Conservation (phyloP, 2,329 filamentous ascomycete species). For the Albifimbria verrucaria region DNA sequence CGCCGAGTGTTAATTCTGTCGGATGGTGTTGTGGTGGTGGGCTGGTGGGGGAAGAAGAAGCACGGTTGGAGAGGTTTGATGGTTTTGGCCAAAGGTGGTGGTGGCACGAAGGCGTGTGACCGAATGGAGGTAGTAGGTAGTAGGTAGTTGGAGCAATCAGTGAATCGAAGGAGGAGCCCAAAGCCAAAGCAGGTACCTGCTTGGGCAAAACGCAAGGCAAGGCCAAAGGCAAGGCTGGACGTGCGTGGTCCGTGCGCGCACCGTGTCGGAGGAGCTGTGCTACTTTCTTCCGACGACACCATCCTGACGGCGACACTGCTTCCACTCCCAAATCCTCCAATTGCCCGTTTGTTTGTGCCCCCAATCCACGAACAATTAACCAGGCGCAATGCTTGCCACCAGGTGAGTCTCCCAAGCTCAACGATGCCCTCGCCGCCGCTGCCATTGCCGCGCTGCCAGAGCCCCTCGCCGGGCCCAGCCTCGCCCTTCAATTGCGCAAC, state of each 20-base stretch:
- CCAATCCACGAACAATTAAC: neutral
- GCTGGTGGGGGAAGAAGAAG: too few species aligned
- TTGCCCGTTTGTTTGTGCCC: slow-evolving; percentile 16
- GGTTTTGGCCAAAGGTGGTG: neutral
- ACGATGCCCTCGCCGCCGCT: neutral
- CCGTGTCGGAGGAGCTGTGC: slow-evolving; percentile 6
- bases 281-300: slow-evolving; percentile 18
- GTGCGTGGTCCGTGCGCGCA: slow-evolving; percentile 15
- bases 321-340: slow-evolving; percentile 17
- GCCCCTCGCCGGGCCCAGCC: too few species aligned
- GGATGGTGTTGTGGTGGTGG: too few species aligned
- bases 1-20: too few species aligned
- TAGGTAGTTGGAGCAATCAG: too few species aligned
- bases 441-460: neutral
- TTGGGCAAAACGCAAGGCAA: too few species aligned
- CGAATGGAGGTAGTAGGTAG: too few species aligned
- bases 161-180: neutral
- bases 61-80: neutral
- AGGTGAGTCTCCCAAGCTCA: slow-evolving; percentile 26
- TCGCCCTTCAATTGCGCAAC: neutral
- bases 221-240: too few species aligned
- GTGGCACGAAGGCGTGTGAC: neutral
- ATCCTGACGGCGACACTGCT: slow-evolving; percentile 6
- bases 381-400: slow-evolving; percentile 35
- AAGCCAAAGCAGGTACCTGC: neutral